Evolutionary conservation across 1,284 basidiomycete species (phyloP).

Genomic region (Takashimella koratensis): DNA sequence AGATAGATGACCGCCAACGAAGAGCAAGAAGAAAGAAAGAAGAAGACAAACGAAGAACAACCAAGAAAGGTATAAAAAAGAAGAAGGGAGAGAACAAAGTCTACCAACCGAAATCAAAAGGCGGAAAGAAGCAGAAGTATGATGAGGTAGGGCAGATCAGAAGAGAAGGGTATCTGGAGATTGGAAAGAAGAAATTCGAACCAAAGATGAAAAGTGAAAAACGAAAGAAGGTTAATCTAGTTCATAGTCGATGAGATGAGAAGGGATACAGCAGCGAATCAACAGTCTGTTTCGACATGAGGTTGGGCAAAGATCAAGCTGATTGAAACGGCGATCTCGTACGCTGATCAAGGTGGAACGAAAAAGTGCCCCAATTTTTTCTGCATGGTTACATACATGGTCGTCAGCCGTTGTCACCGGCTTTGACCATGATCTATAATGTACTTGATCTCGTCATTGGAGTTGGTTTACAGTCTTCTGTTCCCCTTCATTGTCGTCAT

Average conservation of each 20-base stretch:
- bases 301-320: too few species aligned
- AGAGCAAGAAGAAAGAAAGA: slow-evolving; percentile 1
- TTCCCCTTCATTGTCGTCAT: neutral
- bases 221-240: too few species aligned
- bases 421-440: neutral
- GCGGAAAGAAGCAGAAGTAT: neutral
- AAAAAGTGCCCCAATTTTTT: too few species aligned
- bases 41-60: neutral
- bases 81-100: neutral
- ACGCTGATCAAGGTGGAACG: too few species aligned
- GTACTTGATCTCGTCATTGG: neutral
- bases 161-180: neutral
- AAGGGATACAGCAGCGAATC: too few species aligned
- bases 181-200: neutral
- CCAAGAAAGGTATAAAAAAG: neutral
- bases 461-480: neutral
- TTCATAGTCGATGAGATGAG: too few species aligned
- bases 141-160: too few species aligned
- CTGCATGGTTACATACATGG: too few species aligned
- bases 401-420: too few species aligned
- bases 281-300: too few species aligned
- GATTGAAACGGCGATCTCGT: too few species aligned
- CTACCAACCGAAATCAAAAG: neutral
- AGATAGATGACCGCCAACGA: neutral
- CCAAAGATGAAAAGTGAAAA: neutral